Evolutionary conservation across 1,284 basidiomycete species (phyloP), one percentile per base, ranked within the genome.

Genomic region (Schizophyllum amplum): DNA sequence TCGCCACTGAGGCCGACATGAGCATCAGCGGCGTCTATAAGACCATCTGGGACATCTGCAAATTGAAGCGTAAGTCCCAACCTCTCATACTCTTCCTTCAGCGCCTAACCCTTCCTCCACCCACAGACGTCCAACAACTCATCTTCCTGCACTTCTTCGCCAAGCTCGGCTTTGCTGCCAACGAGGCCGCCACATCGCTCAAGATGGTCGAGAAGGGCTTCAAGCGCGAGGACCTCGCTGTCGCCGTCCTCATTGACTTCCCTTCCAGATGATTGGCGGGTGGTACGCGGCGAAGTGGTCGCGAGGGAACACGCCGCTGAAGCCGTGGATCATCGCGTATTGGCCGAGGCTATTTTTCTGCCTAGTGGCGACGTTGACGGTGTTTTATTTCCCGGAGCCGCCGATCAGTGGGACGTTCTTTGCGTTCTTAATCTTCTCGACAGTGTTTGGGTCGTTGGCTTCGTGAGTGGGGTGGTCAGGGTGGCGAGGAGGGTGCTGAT

Each of bases 201-300:
- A 99, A 99, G 70, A 83, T 99, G 71, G 89, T 99, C 51, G 96
- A 99, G 70, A 98, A 98, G 68, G 96, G 96, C 1, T 81, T 99
- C 51, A 89, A 86, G 56, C 90, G 94, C 54, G 97, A 99, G 74
- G 97, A 99, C 65, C 80, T 99, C 42, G 95, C 97, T 4, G 79
- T 97, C 23, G 90, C 94, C 1, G 95, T 97, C 26, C 82, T 99
- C 53, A 91, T 99, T 65, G 97, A 99, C 71, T 99, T 99, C 97
- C 97, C 1, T 97, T 97, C 73, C 96, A 99, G 74, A 93, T 99
- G 58, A 69, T 93, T 57, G 94, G 94, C 42, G 96, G 96, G 11
- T 99, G 93, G 86, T 77, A 97, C n/a, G 94, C 95, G 0, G 97
- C 94, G 2, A 86, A 86, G 64, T 98, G 94, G 94, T 89, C 91